phyloP scores from a whole-genome alignment of 768 basidiomycete genomes.

The Asterophora lycoperdoides region DNA sequence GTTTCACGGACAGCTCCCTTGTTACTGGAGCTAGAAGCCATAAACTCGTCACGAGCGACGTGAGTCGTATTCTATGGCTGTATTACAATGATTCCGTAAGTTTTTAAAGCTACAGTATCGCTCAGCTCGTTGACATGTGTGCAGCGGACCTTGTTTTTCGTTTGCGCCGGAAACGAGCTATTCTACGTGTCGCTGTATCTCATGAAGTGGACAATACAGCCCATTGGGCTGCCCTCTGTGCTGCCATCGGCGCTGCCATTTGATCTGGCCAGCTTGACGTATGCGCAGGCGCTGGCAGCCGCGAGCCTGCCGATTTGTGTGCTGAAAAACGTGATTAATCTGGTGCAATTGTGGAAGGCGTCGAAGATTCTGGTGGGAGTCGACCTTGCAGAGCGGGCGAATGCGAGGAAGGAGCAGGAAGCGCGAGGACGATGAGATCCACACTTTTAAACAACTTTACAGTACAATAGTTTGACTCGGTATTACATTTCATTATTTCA shows the following conservation, averaged over 20 bases:
- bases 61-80: conserved; percentile 84
- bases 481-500: not conserved
- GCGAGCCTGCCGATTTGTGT: conserved; percentile 64
- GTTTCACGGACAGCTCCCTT: conserved; percentile 64
- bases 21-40: conserved; percentile 91
- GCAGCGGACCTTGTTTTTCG: conserved; percentile 81
- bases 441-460: not conserved
- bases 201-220: conserved; percentile 75
- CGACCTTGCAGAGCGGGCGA: conserved; percentile 81
- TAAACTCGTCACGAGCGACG: conserved; percentile 88
- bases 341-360: conserved; percentile 98
- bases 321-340: conserved; percentile 88
- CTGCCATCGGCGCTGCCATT: conserved; percentile 25
- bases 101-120: conserved; percentile 10
- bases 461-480: conserved; percentile 1
- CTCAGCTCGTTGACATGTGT: conserved; percentile 1
- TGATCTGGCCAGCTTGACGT: conserved; percentile 46
- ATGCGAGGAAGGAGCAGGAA: conserved; percentile 45
- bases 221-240: conserved; percentile 49
- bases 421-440: conserved; percentile 5
- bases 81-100: conserved; percentile 94
- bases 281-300: conserved; percentile 68
- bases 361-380: conserved; percentile 92
- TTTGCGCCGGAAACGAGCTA: conserved; percentile 93
- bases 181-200: conserved; percentile 96